Evolutionary conservation across 2,329 filamentous ascomycete species (phyloP).

Genomic region (Ilyonectria destructans): DNA sequence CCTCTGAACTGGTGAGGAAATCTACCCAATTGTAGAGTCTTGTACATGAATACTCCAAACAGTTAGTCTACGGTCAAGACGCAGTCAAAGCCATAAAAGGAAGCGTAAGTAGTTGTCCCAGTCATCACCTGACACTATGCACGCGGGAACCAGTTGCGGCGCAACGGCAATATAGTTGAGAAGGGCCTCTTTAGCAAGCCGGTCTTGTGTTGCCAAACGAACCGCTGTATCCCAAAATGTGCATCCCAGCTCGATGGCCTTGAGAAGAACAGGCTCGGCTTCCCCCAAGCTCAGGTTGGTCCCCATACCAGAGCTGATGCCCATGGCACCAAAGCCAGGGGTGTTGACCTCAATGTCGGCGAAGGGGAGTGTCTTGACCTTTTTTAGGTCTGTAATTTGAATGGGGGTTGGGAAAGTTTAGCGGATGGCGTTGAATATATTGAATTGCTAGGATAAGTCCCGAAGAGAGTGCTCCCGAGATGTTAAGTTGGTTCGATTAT

Average conservation of each 20-base stretch:
- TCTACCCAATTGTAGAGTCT: neutral
- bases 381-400: neutral
- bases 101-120: neutral
- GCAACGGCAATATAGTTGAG: neutral
- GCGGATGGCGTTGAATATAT: neutral
- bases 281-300: conserved; percentile 4
- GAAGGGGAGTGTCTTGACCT: neutral
- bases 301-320: conserved; percentile 4
- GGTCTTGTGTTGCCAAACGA: neutral
- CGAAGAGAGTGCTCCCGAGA: neutral
- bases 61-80: conserved; percentile 1
- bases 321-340: conserved; percentile 5
- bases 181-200: neutral
- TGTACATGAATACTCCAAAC: neutral
- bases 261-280: conserved; percentile 2
- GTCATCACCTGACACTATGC: neutral
- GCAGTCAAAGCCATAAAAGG: neutral
- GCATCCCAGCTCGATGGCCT: neutral
- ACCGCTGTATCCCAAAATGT: conserved; percentile 5
- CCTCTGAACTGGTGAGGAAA: neutral
- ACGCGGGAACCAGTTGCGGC: neutral
- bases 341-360: conserved; percentile 2
- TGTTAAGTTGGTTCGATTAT: conserved; percentile 2
- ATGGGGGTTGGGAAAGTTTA: neutral
- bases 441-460: neutral